Evolutionary conservation across 164 flowering plant genomes (phyloP), one percentile per base, ranked within the genome.

Genomic region (Vitis amurensis): DNA sequence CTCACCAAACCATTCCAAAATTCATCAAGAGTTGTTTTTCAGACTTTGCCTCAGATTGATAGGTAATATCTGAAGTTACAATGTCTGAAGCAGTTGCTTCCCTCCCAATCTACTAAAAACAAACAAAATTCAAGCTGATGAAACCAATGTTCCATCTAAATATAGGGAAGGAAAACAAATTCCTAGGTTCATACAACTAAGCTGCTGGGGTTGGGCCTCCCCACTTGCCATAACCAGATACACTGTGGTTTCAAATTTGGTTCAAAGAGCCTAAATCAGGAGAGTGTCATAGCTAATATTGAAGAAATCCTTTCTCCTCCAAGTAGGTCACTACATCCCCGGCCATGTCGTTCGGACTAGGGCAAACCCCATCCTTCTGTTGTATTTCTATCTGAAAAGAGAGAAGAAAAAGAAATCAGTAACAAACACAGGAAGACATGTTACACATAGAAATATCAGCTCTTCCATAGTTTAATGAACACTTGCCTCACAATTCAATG

Each of bases 401-500:
- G 19, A n/a, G 63, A 31, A 11, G 6, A 61, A n/a, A 17, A 11
- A 9, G 19, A 9, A n/a, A 7, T 30, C 37, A 60, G 3, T 59
- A 13, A 37, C n/a, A 27, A 29, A n/a, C 9, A 55, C 1, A 3
- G 19, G 23, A 44, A 52, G 16, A 55, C 3, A 9, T 14, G 50
- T 11, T 48, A 17, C 4, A 50, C 8, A 16, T n/a, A 30, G 29
- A 31, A 9, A 13, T n/a, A 10, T 58, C 11, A 14, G 5, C 15
- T 56, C 8, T 30, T 12, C 10, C 14, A 3, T 27, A 48, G 17
- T 67, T 49, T 50, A 64, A 27, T 17, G 15, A 53, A n/a, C 5
- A 73, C 79, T 53, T 68, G 87, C 93, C 93, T 89, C 93, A 73
- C 88, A 83, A 44, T 86, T 79, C 74, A 86, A 62, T 65, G 93